Evolutionary conservation across 2,329 filamentous ascomycete species (phyloP).

Genomic region (Paraconiothyrium brasiliense): DNA sequence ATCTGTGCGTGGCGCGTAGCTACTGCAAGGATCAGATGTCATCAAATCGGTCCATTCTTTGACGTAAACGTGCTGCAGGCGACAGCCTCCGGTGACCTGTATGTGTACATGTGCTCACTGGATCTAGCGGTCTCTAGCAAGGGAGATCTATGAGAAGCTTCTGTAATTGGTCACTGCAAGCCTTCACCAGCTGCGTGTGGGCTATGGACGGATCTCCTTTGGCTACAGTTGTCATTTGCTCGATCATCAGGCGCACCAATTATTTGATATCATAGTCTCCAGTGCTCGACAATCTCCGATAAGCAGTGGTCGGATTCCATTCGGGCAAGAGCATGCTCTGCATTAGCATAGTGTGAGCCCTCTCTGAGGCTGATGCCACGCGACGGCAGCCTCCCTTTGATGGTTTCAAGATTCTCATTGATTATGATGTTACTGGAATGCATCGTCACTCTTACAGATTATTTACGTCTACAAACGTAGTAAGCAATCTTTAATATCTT

Average conservation of each 20-base stretch:
- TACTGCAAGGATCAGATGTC: background rate
- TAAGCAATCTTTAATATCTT: background rate
- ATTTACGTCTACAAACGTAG: background rate
- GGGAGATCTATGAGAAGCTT: background rate
- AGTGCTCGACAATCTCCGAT: background rate
- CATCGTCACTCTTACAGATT: background rate
- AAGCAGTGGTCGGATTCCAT: background rate
- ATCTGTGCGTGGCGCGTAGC: background rate
- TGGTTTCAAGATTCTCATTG: background rate
- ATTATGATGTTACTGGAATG: background rate
- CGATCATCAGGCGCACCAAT: background rate
- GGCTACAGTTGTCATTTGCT: background rate
- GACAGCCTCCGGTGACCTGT: background rate
- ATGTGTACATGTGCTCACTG: background rate
- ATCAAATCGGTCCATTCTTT: background rate
- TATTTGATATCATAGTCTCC: background rate
- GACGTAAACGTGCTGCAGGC: background rate
- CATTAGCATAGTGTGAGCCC: background rate
- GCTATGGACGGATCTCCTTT: too few species aligned
- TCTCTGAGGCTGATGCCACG: background rate
- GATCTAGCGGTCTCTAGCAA: background rate
- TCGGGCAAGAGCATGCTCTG: background rate
- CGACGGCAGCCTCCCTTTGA: background rate
- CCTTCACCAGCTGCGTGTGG: too few species aligned
- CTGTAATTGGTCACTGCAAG: too few species aligned